A percentile compares a stretch with the other conserved stretches of the same genome.
These are phyloP conservation scores for Chaetomiaceae sp. DNA, from an alignment of 2,329 filamentous ascomycete species.

Conservation along the genomic window DNA sequence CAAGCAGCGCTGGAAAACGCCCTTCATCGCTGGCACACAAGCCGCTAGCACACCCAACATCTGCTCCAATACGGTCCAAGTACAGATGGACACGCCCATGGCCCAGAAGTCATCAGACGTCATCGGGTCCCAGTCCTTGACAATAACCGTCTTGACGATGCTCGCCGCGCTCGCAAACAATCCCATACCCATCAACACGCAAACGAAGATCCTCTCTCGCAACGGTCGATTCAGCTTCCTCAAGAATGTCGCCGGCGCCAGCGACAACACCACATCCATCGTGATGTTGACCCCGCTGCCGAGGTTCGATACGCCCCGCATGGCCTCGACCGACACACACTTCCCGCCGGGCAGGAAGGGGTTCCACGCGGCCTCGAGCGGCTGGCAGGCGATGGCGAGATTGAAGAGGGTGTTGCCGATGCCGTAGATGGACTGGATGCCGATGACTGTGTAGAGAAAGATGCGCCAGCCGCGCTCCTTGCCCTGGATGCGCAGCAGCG, in stretches of 20 bases:
- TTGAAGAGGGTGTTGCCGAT: constrained; percentile 24
- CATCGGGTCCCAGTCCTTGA: constrained; percentile 18
- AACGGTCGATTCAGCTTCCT: constrained; percentile 25
- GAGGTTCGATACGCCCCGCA: constrained; percentile 18
- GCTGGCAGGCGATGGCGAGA: constrained; percentile 21
- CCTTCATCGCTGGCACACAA: constrained; percentile 26
- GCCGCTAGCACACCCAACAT: constrained; percentile 23
- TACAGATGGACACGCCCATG: constrained; percentile 21
- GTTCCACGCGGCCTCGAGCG: constrained; percentile 22
- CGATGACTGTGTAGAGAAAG: constrained; percentile 23
- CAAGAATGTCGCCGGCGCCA: constrained; percentile 24
- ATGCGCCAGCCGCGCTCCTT: constrained; percentile 20
- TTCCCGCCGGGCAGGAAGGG: constrained; percentile 3
- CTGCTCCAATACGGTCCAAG: constrained; percentile 25
- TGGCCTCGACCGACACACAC: constrained; percentile 18
- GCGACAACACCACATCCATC: constrained; percentile 24
- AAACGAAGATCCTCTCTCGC: constrained; percentile 24
- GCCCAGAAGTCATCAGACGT: constrained; percentile 17
- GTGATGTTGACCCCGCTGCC: constrained; percentile 23
- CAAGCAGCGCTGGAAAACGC: constrained; percentile 20
- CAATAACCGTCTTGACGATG: constrained; percentile 24
- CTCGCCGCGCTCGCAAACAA: constrained; percentile 21
- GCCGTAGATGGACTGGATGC: constrained; percentile 19
- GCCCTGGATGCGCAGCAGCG: constrained; percentile 23
- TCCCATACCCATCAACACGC: constrained; percentile 27